Evolutionary conservation across 371 early-diverging fungal genomes (phyloP), one percentile per base, ranked within the genome.

Genomic region (Apophysomyces elegans): DNA sequence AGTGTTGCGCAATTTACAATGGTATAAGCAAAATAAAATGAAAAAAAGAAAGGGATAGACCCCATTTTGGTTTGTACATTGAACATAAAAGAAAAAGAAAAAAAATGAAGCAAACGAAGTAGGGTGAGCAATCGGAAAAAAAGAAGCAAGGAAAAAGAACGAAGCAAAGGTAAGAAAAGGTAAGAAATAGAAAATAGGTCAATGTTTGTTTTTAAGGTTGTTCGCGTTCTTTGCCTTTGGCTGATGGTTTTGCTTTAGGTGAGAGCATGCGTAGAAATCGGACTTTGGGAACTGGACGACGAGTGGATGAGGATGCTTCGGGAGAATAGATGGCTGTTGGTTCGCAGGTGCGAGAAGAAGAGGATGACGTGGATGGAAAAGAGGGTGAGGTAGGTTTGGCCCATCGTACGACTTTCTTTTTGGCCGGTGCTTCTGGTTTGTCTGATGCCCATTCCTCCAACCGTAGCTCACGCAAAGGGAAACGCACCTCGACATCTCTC

Each of bases 161-260:
- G 46, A 45, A 13, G 16, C 16, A 45, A 45, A 45, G 14, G 16
- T n/a, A 13, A 45, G 13, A 18, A 18, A 12, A n/a, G 46, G 13
- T 7, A 43, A 43, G 14, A 43, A 43, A 43, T 18, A 43, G 43
- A 11, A 13, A 18, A 45, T 13, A n/a, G 46, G 43, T 26, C 9
- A 14, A 45, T 13, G 16, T 12, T 11, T 21, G 7, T 9, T 9
- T 21, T 21, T 21, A n/a, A 2, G 54, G 9, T 21, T 50, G 9
- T 21, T 47, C 47, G 16, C 54, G 54, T 21, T 50, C 54, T 21
- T 50, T 50, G 54, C 54, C 54, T 50, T 50, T 50, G 9, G 9
- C 18, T 21, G 54, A 50, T 21, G 7, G n/a, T 50, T 50, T 50
- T 11, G 41, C 41, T 41, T 41, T 41, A 4, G 54, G 54, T 4